Evolutionary conservation across 768 basidiomycete species (phyloP), one percentile per base, ranked within the genome.

Genomic region (Grammothele lineata): DNA sequence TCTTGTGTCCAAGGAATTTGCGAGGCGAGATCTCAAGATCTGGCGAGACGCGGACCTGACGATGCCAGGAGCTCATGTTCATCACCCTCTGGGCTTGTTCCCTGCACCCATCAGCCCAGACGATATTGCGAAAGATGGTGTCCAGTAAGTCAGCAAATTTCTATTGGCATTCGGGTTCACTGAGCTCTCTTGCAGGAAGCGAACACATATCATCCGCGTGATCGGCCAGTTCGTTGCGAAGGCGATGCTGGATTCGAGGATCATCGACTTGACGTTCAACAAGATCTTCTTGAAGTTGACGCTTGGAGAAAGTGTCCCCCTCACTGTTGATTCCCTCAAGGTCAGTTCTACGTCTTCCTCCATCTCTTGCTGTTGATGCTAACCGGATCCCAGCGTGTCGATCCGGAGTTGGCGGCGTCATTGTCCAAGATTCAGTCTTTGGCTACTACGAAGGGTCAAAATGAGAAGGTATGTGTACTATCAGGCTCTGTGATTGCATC

Each of bases 161-260:
- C 27, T 7, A 7, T 14, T 7, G 8, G 27, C 27, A 7, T 30
- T 36, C 27, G 6, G 14, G 23, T 35, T 37, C 17, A 39, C 37
- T 43, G 2, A 48, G 30, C 22, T 37, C 14, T 14, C n/a, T 47
- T 34, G 49, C 58, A 92, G 89, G 60, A 92, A 92, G 72, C 78
- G 83, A 21, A 85, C 86, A 5, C 87, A 92, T 58, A 78, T 95
- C 43, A 85, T 94, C 64, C 81, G 85, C 34, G 85, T 94, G 18
- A 83, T 98, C 38, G 96, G 96, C 3, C 91, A 95, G 65, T 97
- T 98, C 66, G 84, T 96, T 21, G 96, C 93, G 8, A 95, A 97
- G 69, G 93, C 95, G 3, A 83, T 98, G 77, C 72, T 98, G 36
- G 96, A 99, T 67, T 96, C 94, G 9, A 81, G 96, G 17, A 97